phyloP scores from a whole-genome alignment of 257 asterid species.

The Echites panduratus region DNA sequence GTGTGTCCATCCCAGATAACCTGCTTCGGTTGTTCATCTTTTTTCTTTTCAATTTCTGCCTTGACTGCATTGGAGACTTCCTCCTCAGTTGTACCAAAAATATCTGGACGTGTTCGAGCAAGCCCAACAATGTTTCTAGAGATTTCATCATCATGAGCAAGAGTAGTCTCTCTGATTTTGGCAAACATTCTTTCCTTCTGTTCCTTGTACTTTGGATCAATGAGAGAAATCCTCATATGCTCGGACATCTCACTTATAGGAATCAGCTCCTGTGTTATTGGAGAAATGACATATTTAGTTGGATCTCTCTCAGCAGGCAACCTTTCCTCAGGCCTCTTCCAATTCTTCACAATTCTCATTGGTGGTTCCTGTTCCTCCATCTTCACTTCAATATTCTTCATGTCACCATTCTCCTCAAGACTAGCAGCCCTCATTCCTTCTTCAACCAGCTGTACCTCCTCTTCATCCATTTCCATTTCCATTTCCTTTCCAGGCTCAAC shows the following conservation, averaged over 20 bases:
- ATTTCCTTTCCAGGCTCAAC: constrained; percentile 89
- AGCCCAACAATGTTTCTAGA: constrained; percentile 91
- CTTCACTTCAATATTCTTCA: constrained; percentile 43
- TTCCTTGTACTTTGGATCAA: constrained; percentile 92
- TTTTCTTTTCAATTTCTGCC: constrained; percentile 91
- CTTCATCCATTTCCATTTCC: constrained; percentile 99
- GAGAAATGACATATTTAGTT: constrained; percentile 70
- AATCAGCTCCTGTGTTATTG: constrained; percentile 84
- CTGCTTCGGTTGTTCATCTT: constrained; percentile 92
- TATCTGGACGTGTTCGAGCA: constrained; percentile 89
- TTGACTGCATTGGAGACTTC: constrained; percentile 95
- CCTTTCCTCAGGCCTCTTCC: constrained; percentile 96
- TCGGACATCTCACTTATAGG: constrained; percentile 89
- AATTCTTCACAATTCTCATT: constrained; percentile 86
- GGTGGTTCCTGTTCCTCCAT: constrained; percentile 73
- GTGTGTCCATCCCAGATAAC: constrained; percentile 99
- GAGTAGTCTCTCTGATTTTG: constrained; percentile 85
- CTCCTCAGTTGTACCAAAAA: constrained; percentile 95
- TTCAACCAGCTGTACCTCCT: constrained; percentile 88
- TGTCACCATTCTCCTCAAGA: constrained; percentile 59
- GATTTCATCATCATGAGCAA: constrained; percentile 91
- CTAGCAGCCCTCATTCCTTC: constrained; percentile 88
- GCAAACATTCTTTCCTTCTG: constrained; percentile 98
- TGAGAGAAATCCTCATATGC: constrained; percentile 92
- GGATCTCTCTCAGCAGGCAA: constrained; percentile 79